Evolutionary conservation across 306 rosid genomes (phyloP).

Genomic region (Nissolia schottii): DNA sequence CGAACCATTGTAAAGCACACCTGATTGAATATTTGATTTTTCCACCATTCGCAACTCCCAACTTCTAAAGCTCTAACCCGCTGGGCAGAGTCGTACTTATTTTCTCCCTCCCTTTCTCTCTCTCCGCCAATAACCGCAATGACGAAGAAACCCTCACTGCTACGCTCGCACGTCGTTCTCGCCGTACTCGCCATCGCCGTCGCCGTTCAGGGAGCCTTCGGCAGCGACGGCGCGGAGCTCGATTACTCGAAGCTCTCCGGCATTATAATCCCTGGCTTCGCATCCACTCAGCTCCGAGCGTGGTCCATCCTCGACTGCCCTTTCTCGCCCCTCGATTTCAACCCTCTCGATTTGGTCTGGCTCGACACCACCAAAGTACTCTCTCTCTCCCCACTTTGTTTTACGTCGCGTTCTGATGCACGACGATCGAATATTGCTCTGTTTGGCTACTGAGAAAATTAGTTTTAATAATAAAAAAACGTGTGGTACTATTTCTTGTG

Average conservation of each 20-base stretch:
- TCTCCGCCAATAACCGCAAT: background rate
- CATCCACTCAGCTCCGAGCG: constrained; percentile 97
- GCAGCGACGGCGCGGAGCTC: constrained; percentile 29
- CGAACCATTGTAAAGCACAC: background rate
- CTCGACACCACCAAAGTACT: constrained; percentile 86
- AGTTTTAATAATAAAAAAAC: background rate
- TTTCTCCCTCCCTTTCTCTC: background rate
- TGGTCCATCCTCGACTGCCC: constrained; percentile 99
- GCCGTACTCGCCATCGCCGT: constrained; percentile 8
- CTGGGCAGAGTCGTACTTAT: constrained; percentile 2
- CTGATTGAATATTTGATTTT: background rate
- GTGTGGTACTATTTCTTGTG: background rate
- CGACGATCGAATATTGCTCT: background rate
- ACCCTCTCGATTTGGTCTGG: constrained; percentile 99
- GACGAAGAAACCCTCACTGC: constrained; percentile 7
- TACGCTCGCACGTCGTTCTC: constrained; percentile 28
- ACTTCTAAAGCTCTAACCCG: background rate
- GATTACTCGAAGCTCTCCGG: constrained; percentile 91
- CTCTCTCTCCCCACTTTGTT: background rate
- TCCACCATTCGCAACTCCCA: background rate
- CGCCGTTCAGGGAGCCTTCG: constrained; percentile 6
- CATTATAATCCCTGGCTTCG: constrained; percentile 93
- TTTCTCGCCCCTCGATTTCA: constrained; percentile 94
- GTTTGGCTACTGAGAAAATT: background rate
- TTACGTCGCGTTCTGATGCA: background rate